phyloP scores from a whole-genome alignment of 2,329 filamentous ascomycete genomes.

The Nemania sp. region DNA sequence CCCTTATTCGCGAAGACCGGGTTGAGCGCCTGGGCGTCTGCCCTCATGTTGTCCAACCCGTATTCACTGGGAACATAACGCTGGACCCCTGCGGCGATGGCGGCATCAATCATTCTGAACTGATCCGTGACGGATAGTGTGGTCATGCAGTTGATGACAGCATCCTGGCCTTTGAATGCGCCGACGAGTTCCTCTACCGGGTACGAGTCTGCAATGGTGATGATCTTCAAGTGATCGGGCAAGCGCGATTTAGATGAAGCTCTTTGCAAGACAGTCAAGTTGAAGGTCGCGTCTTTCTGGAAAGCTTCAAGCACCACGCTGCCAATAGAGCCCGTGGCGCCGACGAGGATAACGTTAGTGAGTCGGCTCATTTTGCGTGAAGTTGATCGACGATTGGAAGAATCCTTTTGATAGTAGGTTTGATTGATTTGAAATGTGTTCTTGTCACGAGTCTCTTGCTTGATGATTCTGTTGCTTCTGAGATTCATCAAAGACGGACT shows the following conservation, averaged over 20 bases:
- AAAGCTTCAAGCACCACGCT: conserved; percentile 47
- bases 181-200: conserved; percentile 42
- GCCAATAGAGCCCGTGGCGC: conserved; percentile 50
- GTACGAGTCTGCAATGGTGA: conserved; percentile 49
- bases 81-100: conserved; percentile 65
- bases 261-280: conserved; percentile 48
- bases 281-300: conserved; percentile 46
- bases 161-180: conserved; percentile 47
- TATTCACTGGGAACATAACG: conserved; percentile 69
- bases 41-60: conserved; percentile 52
- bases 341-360: conserved; percentile 50
- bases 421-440: not conserved
- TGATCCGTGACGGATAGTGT: conserved; percentile 55
- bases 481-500: not conserved
- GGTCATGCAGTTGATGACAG: conserved; percentile 58
- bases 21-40: conserved; percentile 46
- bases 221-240: conserved; percentile 37
- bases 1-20: conserved; percentile 48
- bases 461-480: not conserved
- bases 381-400: not conserved
- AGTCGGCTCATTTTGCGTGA: conserved; percentile 39
- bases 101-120: conserved; percentile 65
- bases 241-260: conserved; percentile 45
- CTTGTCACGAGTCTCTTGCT: not conserved
- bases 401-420: not conserved